phyloP scores from a whole-genome alignment of 768 basidiomycete genomes.

The Trametes cinnabarina region DNA sequence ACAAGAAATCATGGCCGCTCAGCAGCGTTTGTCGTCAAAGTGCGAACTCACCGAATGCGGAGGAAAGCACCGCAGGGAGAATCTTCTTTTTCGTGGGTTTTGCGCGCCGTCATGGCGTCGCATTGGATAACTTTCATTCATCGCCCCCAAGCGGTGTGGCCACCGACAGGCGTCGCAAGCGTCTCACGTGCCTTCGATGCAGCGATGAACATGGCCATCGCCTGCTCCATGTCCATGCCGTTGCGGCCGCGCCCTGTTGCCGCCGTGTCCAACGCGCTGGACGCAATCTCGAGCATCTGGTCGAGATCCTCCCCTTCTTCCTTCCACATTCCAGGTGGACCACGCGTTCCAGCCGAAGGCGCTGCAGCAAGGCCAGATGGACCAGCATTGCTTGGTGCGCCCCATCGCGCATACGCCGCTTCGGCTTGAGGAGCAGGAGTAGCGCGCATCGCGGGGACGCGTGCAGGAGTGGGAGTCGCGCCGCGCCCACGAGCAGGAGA shows the following conservation, averaged over 20 bases:
- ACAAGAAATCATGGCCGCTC: constrained; percentile 2
- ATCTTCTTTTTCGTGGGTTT: no score
- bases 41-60: not conserved
- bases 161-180: constrained; percentile 16
- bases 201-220: constrained; percentile 18
- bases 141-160: constrained; percentile 7
- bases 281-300: constrained; percentile 11
- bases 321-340: constrained; percentile 8
- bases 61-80: not conserved
- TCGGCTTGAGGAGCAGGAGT: not conserved
- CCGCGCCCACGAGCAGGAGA: constrained; percentile 13
- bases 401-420: constrained; percentile 5
- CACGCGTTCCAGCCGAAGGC: not conserved
- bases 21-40: constrained; percentile 7
- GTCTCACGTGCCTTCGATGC: constrained; percentile 19
- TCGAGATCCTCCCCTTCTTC: constrained; percentile 7
- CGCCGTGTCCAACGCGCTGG: constrained; percentile 5
- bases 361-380: not conserved
- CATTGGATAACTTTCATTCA: not conserved
- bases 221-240: constrained; percentile 9
- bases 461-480: constrained; percentile 6
- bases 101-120: no score
- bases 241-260: not conserved
- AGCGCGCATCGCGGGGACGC: not conserved
- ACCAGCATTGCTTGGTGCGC: not conserved